These are phyloP conservation scores for Heliosperma pusillum DNA, from an alignment of 148 eudicot species.

Conservation along the genomic window DNA sequence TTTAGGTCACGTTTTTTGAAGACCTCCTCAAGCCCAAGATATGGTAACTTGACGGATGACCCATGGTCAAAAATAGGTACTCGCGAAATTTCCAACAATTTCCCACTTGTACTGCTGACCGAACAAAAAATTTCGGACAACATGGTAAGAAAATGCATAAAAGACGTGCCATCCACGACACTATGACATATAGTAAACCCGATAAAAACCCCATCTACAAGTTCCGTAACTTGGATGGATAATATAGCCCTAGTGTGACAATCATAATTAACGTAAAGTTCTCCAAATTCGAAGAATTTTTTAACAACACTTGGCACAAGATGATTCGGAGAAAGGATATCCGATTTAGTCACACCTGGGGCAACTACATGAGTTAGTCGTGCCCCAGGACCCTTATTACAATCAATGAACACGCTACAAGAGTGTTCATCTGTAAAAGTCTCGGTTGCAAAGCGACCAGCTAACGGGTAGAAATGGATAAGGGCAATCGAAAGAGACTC, in stretches of 20 bases:
- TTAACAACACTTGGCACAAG: background rate
- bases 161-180: conserved; percentile 12
- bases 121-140: conserved; percentile 8
- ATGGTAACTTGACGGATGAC: conserved; percentile 5
- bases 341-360: conserved; percentile 10
- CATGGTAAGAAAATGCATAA: conserved; percentile 6
- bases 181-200: conserved; percentile 15
- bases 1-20: background rate
- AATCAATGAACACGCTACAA: conserved; percentile 16
- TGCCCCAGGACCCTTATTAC: conserved; percentile 45
- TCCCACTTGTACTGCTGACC: too few relatives aligned
- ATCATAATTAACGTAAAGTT: conserved; percentile 28
- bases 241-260: conserved; percentile 39
- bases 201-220: conserved; percentile 15
- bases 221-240: conserved; percentile 37
- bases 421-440: conserved; percentile 12
- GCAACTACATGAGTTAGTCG: conserved; percentile 38
- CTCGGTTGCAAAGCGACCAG: conserved; percentile 8
- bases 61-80: background rate
- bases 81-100: background rate
- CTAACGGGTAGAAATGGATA: conserved; percentile 15
- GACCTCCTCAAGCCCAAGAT: background rate
- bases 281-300: conserved; percentile 29
- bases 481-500: conserved; percentile 8
- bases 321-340: conserved; percentile 21